phyloP scores from a whole-genome alignment of 106 monocot species.

The Vanilla planifolia region DNA sequence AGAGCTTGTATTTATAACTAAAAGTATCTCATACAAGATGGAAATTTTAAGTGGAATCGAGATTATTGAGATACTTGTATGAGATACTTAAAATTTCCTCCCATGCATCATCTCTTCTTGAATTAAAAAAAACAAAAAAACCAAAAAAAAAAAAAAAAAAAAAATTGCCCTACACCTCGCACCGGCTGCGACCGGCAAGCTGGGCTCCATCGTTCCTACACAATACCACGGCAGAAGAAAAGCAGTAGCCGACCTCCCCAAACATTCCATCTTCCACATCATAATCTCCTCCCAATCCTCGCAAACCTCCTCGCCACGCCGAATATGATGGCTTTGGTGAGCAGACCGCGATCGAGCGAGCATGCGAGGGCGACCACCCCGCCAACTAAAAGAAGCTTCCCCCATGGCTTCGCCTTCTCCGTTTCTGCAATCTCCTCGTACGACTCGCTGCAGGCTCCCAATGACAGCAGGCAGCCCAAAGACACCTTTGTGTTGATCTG shows the following conservation, averaged over 20 bases:
- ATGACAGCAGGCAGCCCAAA: conserved; percentile 21
- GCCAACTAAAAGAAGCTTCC: conserved; percentile 54
- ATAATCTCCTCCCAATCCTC: conserved; percentile 35
- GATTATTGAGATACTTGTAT: no score
- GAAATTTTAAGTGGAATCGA: no score
- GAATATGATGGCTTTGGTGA: conserved; percentile 86
- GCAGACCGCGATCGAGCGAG: conserved; percentile 60
- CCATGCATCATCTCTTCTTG: no score
- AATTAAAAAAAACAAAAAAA: no score
- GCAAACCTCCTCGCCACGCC: conserved; percentile 83
- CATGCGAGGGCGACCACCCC: conserved; percentile 76
- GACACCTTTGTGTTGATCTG: conserved; percentile 41
- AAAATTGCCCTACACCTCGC: no score
- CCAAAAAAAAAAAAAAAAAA: no score
- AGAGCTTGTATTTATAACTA: no score
- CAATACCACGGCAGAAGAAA: not conserved
- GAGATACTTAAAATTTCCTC: no score
- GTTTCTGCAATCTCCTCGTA: conserved; percentile 22
- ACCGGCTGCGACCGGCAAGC: no score
- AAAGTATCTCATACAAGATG: no score
- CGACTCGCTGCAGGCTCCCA: conserved; percentile 14
- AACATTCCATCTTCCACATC: not conserved
- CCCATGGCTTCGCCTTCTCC: conserved; percentile 33
- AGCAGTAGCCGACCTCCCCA: not conserved
- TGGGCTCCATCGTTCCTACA: no score